Conservation (phyloP, 208 protist species). For the Leishmania braziliensis region DNA sequence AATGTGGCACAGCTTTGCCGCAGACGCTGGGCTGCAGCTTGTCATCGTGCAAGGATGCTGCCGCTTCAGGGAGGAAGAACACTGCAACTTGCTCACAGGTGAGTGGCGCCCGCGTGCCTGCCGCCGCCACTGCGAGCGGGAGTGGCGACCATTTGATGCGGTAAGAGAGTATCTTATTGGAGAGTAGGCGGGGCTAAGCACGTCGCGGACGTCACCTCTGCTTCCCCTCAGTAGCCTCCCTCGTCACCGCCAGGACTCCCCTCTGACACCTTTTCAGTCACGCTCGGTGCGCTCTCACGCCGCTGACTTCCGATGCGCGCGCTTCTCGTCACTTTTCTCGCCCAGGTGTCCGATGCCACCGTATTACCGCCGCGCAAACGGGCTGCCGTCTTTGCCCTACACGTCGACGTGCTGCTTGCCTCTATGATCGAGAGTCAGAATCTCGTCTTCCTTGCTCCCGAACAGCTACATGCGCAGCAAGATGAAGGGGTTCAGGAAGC, state of each 20-base stretch:
- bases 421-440: constrained; percentile 8
- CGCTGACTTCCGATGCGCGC: neutral
- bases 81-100: constrained; percentile 6
- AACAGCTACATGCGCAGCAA: constrained; percentile 18
- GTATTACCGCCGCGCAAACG: constrained; percentile 16
- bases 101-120: constrained; percentile 10
- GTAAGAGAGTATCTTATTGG: constrained; percentile 5
- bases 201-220: neutral
- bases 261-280: neutral
- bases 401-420: constrained; percentile 16
- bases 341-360: neutral
- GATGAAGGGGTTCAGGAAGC: constrained; percentile 3
- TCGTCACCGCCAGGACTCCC: neutral
- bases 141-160: constrained; percentile 3
- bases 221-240: neutral
- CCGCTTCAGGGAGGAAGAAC: constrained; percentile 25
- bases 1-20: neutral
- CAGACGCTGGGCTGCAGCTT: neutral
- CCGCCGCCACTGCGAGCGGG: constrained; percentile 24
- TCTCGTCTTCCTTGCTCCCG: constrained; percentile 13
- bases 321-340: neutral
- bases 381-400: constrained; percentile 17
- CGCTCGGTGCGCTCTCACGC: neutral
- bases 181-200: neutral
- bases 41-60: constrained; percentile 6